These are phyloP conservation scores for Collybia sordida DNA, from an alignment of 768 basidiomycete genomes.

Conservation along the genomic window DNA sequence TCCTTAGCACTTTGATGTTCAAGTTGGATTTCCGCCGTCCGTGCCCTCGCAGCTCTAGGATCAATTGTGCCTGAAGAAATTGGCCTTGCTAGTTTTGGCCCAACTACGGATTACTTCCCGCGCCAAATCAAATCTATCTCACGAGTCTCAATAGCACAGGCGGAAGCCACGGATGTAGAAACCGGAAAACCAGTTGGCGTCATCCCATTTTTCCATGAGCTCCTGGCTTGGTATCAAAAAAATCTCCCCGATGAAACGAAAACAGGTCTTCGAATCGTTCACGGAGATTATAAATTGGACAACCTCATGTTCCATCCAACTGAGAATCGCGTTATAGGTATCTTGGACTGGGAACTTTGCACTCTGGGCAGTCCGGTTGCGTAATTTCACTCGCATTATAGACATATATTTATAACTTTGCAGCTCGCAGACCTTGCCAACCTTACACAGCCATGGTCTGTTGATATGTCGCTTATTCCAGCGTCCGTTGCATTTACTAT, in stretches of 20 bases:
- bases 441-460: slow-evolving; percentile 81
- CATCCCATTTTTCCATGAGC: slow-evolving; percentile 73
- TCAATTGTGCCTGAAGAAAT: slow-evolving; percentile 62
- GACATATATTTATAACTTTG: slow-evolving; percentile 3
- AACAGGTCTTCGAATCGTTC: slow-evolving; percentile 82
- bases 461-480: slow-evolving; percentile 44
- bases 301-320: slow-evolving; percentile 94
- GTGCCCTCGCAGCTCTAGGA: slow-evolving; percentile 66
- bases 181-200: slow-evolving; percentile 57
- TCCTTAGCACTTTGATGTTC: not conserved
- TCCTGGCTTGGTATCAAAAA: slow-evolving; percentile 73
- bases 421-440: slow-evolving; percentile 90
- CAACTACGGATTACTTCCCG: slow-evolving; percentile 82
- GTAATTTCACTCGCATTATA: not conserved
- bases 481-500: slow-evolving; percentile 26
- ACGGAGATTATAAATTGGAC: slow-evolving; percentile 98
- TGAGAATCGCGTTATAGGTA: slow-evolving; percentile 90
- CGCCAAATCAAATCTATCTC: slow-evolving; percentile 91
- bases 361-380: slow-evolving; percentile 89
- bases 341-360: slow-evolving; percentile 97
- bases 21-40: slow-evolving; percentile 80
- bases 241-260: slow-evolving; percentile 78
- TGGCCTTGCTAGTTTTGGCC: slow-evolving; percentile 72
- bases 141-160: slow-evolving; percentile 78
- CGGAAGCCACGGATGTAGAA: slow-evolving; percentile 64